A percentile compares a stretch with the other conserved stretches of the same genome.
Conservation (phyloP, 139 green algal species). For the Picochlorum sp. region DNA sequence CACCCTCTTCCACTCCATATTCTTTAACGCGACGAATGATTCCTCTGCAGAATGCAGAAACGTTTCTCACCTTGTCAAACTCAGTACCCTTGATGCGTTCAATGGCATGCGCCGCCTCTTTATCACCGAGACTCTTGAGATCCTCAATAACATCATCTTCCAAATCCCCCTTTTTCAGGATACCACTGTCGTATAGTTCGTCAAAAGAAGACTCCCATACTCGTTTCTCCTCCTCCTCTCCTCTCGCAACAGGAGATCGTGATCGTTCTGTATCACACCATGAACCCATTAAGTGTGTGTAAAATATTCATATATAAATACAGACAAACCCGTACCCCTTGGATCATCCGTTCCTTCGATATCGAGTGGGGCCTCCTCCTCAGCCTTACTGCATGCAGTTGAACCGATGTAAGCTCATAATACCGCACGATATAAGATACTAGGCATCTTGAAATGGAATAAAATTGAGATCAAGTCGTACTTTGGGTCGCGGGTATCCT, state of each 20-base stretch:
- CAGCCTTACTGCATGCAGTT: no score
- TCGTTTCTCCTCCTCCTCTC: neutral
- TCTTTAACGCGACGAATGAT: constrained; percentile 46
- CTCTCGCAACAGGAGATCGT: neutral
- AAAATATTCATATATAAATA: no score
- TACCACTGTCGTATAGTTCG: constrained; percentile 32
- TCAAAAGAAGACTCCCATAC: constrained; percentile 22
- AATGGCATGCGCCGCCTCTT: constrained; percentile 34
- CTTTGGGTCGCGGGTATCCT: no score
- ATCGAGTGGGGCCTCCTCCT: no score
- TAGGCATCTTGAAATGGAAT: no score
- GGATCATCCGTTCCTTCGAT: no score
- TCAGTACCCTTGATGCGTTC: constrained; percentile 36
- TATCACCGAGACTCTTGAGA: constrained; percentile 28
- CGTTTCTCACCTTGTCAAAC: constrained; percentile 36
- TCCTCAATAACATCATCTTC: constrained; percentile 32
- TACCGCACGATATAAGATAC: no score
- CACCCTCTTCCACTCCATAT: constrained; percentile 35
- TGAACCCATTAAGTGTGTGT: no score
- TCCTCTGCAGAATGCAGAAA: constrained; percentile 29
- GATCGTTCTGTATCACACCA: neutral
- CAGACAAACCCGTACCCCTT: no score
- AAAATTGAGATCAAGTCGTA: no score
- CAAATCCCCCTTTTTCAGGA: constrained; percentile 26
- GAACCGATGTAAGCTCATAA: no score